Conservation (phyloP, 805 yeast genomes). For the Suhomyces sp. region DNA sequence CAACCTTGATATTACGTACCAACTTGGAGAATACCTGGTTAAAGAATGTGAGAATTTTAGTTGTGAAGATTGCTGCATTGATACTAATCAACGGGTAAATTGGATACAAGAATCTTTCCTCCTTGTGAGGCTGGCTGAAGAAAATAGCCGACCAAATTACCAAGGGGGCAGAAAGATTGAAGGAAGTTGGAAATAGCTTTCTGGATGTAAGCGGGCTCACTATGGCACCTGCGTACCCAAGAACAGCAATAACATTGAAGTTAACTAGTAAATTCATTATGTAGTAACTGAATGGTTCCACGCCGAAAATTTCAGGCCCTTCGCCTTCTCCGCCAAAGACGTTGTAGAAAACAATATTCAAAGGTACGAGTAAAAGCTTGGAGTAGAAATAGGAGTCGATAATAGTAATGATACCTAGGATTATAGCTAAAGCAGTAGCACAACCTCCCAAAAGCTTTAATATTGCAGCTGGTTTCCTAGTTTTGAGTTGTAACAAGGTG, state of each 20-base stretch:
- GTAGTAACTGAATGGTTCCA: slow-evolving; percentile 76
- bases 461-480: slow-evolving; percentile 3
- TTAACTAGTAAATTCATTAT: slow-evolving; percentile 65
- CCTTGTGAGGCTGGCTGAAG: slow-evolving; percentile 81
- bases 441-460: slow-evolving; percentile 12
- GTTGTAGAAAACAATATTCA: slow-evolving; percentile 80
- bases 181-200: slow-evolving; percentile 13
- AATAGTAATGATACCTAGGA: slow-evolving; percentile 25
- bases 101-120: slow-evolving; percentile 88
- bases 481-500: slow-evolving; percentile 14
- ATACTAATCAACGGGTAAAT: slow-evolving; percentile 68
- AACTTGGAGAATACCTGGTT: slow-evolving; percentile 4
- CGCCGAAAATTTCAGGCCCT: slow-evolving; percentile 91
- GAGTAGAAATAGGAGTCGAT: slow-evolving; percentile 65
- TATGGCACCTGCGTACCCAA: slow-evolving; percentile 41
- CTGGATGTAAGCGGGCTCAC: slow-evolving; percentile 18
- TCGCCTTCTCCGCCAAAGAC: slow-evolving; percentile 64
- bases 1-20: background rate
- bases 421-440: slow-evolving; percentile 14
- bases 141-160: slow-evolving; percentile 68
- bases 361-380: slow-evolving; percentile 63
- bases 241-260: slow-evolving; percentile 55
- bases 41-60: slow-evolving; percentile 12
- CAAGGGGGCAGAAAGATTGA: slow-evolving; percentile 41
- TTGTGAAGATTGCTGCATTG: slow-evolving; percentile 53